These are phyloP conservation scores for Xerocomus amazonicus DNA, from an alignment of 1,284 basidiomycete genomes.

Conservation along the genomic window DNA sequence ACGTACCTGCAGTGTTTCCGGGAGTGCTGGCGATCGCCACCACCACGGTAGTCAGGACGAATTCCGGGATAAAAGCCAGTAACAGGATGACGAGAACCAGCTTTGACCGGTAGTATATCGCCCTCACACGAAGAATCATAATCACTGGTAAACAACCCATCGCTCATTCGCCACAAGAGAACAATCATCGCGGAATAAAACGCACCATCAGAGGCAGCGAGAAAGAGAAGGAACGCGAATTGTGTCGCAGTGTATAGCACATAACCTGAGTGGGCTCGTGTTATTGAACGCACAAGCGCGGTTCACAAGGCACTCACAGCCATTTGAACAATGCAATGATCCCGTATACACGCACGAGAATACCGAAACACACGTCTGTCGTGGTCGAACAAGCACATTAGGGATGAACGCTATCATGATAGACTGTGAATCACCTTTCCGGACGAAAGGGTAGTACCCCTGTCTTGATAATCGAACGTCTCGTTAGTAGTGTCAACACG, in stretches of 20 bases:
- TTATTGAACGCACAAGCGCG: background rate
- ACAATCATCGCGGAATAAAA: background rate
- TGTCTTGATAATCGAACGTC: background rate
- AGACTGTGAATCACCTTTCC: background rate
- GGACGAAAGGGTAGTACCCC: background rate
- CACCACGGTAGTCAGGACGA: background rate
- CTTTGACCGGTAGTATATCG: background rate
- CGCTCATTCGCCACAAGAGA: background rate
- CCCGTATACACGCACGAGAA: background rate
- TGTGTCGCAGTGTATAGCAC: background rate
- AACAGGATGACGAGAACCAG: background rate
- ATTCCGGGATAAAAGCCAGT: background rate
- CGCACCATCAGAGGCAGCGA: background rate
- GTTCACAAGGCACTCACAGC: background rate
- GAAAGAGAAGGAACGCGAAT: background rate
- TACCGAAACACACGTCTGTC: background rate
- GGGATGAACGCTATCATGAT: background rate
- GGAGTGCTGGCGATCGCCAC: background rate
- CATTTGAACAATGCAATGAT: background rate
- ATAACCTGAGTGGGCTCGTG: background rate
- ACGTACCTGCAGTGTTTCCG: background rate
- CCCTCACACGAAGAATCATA: slow-evolving; percentile 2
- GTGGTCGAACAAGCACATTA: background rate
- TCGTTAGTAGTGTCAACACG: background rate
- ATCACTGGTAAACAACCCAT: background rate